A percentile compares a stretch with the other conserved stretches of the same genome.
phyloP scores from a whole-genome alignment of 2,329 filamentous ascomycete genomes.

The Fusarium sp. region DNA sequence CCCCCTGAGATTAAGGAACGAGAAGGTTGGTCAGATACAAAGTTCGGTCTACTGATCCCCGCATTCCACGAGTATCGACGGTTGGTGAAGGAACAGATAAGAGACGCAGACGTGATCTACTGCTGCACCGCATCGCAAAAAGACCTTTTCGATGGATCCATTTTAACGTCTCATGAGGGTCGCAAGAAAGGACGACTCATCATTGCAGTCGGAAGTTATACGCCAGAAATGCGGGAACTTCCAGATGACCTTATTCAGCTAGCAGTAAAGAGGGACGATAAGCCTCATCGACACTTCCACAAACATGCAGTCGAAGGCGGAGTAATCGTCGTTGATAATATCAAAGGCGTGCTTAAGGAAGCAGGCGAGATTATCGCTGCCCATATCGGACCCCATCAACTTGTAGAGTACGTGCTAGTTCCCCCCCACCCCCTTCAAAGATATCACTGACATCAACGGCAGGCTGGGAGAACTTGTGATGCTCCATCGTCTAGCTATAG shows the following conservation, averaged over 20 bases:
- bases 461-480: slow-evolving; percentile 82
- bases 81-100: slow-evolving; percentile 77
- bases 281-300: slow-evolving; percentile 70
- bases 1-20: slow-evolving; percentile 59
- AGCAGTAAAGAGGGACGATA: slow-evolving; percentile 62
- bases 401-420: slow-evolving; percentile 75
- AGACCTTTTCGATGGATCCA: slow-evolving; percentile 79
- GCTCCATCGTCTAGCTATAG: slow-evolving; percentile 62
- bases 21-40: slow-evolving; percentile 73
- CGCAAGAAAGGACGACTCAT: slow-evolving; percentile 78
- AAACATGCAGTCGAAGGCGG: slow-evolving; percentile 74
- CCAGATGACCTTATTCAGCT: slow-evolving; percentile 80
- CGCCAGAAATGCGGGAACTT: slow-evolving; percentile 83
- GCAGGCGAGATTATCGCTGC: slow-evolving; percentile 89
- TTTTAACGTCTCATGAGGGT: slow-evolving; percentile 79
- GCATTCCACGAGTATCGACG: slow-evolving; percentile 76
- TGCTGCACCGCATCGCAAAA: slow-evolving; percentile 84
- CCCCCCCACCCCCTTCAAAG: neutral
- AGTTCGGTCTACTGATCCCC: slow-evolving; percentile 77
- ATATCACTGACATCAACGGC: slow-evolving; percentile 20
- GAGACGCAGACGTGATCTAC: slow-evolving; percentile 83
- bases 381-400: slow-evolving; percentile 76
- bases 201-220: slow-evolving; percentile 77
- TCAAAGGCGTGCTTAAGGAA: slow-evolving; percentile 83
- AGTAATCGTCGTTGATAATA: slow-evolving; percentile 78